Conservation (phyloP, 176 grass and related monocot genomes). For the Carex pumila region DNA sequence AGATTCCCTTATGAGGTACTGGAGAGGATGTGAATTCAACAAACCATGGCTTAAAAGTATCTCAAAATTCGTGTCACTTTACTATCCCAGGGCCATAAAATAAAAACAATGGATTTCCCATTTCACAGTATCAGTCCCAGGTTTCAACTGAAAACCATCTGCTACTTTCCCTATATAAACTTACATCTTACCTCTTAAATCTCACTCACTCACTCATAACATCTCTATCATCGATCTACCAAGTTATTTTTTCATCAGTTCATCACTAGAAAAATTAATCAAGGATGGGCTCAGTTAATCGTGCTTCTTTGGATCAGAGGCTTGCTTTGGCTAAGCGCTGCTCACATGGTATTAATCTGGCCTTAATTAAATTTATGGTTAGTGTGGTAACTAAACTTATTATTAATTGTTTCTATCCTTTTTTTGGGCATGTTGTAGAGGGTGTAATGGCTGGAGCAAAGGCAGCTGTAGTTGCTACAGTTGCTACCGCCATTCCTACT, state of each 20-base stretch:
- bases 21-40: too few species aligned
- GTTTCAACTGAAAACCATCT: slow-evolving; percentile 24
- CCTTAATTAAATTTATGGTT: neutral
- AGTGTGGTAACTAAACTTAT: neutral
- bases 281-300: slow-evolving; percentile 37
- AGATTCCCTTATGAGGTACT: too few species aligned
- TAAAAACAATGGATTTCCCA: neutral
- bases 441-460: slow-evolving; percentile 52
- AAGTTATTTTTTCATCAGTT: neutral
- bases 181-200: too few species aligned
- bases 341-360: slow-evolving; percentile 35
- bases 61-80: neutral
- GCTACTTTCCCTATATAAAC: slow-evolving; percentile 14
- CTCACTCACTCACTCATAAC: too few species aligned
- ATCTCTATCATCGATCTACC: neutral
- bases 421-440: slow-evolving; percentile 27
- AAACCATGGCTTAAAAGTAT: neutral
- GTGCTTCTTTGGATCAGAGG: slow-evolving; percentile 54
- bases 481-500: slow-evolving; percentile 60
- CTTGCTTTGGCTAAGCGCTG: slow-evolving; percentile 65
- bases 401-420: neutral
- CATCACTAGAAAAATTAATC: neutral
- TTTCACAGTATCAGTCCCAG: neutral
- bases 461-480: slow-evolving; percentile 50
- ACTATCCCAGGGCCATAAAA: neutral